Evolutionary conservation across 768 basidiomycete genomes (phyloP).

Genomic region (Agrocybe pediades): DNA sequence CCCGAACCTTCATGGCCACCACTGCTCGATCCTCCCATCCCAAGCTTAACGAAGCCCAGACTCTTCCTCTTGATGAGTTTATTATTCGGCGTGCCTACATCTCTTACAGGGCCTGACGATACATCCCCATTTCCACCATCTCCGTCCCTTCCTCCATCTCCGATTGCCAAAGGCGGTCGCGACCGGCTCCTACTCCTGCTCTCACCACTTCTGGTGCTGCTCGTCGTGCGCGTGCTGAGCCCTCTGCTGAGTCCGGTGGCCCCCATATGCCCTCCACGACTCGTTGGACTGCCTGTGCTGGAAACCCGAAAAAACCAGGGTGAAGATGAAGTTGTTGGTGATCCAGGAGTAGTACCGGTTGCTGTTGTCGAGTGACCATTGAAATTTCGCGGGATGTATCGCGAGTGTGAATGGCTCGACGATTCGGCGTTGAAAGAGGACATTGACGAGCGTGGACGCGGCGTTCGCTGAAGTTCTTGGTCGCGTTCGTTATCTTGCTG

Average conservation of each 20-base stretch:
- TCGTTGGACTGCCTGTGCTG: not conserved
- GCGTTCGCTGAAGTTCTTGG: not conserved
- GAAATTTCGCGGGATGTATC: not conserved
- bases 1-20: constrained; percentile 9
- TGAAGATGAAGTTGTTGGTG: not conserved
- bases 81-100: constrained; percentile 7
- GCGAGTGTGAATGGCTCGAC: not conserved
- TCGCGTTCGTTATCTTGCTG: not conserved
- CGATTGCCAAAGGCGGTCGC: too few species aligned
- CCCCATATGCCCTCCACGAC: not conserved
- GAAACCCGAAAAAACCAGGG: constrained; percentile 7
- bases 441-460: constrained; percentile 3
- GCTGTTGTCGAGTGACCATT: not conserved
- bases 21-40: constrained; percentile 2
- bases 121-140: not conserved
- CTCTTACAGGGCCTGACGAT: not conserved
- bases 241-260: not conserved
- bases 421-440: not conserved
- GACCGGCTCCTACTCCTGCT: too few species aligned
- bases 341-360: not conserved
- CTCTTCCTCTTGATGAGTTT: constrained; percentile 48
- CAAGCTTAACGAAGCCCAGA: constrained; percentile 43
- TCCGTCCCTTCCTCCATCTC: not conserved
- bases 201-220: too few species aligned
- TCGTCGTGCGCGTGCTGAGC: not conserved